Evolutionary conservation across 2,329 filamentous ascomycete species (phyloP).

Genomic region (Sarocladium strictum): DNA sequence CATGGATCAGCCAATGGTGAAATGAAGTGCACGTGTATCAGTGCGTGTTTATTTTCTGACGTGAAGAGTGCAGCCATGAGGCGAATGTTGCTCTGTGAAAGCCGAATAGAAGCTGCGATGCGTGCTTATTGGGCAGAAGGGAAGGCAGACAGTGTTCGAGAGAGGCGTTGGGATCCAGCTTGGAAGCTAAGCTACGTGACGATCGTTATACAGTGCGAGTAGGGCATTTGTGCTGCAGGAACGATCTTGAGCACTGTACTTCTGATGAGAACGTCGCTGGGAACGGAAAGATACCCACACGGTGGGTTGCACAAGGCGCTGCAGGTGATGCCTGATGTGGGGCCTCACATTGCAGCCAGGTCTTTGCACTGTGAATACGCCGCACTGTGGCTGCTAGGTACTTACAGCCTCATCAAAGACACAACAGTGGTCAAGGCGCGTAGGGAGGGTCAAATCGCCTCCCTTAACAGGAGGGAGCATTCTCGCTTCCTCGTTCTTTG

Average conservation of each 20-base stretch:
- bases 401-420: conserved; percentile 4
- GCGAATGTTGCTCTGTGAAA: neutral
- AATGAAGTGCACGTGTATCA: neutral
- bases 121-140: neutral
- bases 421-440: too few species aligned
- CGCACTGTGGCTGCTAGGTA: neutral
- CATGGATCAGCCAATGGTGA: neutral
- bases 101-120: neutral
- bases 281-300: neutral
- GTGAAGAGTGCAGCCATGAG: neutral
- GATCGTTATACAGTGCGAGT: neutral
- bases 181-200: neutral
- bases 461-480: neutral
- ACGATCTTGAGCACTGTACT: neutral
- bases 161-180: neutral
- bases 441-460: too few species aligned
- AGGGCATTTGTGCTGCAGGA: too few species aligned
- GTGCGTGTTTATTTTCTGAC: neutral
- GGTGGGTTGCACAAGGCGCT: neutral
- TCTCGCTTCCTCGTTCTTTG: too few species aligned
- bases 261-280: neutral
- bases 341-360: neutral
- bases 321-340: neutral
- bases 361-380: neutral
- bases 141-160: neutral